These are phyloP conservation scores for Parietaria judaica DNA, from an alignment of 306 rosid genomes.

Conservation along the genomic window DNA sequence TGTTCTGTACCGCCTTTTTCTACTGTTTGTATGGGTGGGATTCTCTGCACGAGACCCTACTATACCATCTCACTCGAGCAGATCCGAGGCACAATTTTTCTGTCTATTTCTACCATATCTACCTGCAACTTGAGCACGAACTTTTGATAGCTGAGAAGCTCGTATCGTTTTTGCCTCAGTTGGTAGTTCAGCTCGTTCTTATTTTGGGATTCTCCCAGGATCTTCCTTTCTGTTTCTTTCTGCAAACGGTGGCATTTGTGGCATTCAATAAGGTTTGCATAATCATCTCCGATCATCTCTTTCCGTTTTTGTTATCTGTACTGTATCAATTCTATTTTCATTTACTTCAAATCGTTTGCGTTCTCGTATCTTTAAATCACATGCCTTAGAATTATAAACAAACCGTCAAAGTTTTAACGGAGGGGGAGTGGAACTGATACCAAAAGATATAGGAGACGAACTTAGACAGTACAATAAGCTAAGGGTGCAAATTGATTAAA, in stretches of 20 bases:
- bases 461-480: too few relatives aligned
- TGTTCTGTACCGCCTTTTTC: constrained; percentile 57
- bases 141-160: constrained; percentile 65
- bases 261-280: constrained; percentile 71
- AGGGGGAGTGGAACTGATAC: too few relatives aligned
- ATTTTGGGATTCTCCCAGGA: constrained; percentile 57
- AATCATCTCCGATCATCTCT: constrained; percentile 4
- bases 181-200: constrained; percentile 72
- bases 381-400: too few relatives aligned
- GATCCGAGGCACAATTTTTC: constrained; percentile 96
- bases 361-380: too few relatives aligned
- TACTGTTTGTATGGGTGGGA: constrained; percentile 73
- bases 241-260: constrained; percentile 80
- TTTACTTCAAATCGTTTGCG: not conserved
- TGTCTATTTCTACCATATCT: constrained; percentile 76
- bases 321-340: not conserved
- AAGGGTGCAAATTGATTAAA: too few relatives aligned
- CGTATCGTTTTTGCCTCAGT: constrained; percentile 83
- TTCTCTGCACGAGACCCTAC: constrained; percentile 71
- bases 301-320: not conserved
- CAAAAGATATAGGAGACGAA: too few relatives aligned
- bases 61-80: constrained; percentile 84
- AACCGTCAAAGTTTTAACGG: too few relatives aligned
- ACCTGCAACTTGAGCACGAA: constrained; percentile 59
- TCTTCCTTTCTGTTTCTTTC: constrained; percentile 74